Percentiles rank a stretch among this genome's conserved stretches.
phyloP scores from a whole-genome alignment of 306 rosid species.

The Carpinus fangiana region DNA sequence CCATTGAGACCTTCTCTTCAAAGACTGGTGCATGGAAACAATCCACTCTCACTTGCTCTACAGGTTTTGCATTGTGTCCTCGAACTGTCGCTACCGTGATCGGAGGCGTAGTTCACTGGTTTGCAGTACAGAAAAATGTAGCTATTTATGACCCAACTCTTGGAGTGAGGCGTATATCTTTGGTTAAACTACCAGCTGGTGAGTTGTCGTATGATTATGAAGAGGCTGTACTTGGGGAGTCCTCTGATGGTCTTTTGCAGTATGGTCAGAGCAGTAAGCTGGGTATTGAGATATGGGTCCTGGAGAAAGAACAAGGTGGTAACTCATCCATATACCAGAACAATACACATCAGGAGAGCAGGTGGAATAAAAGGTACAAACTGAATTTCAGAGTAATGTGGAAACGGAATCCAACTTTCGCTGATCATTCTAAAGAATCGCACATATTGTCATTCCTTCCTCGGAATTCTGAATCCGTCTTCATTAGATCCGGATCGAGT shows the following conservation, averaged over 20 bases:
- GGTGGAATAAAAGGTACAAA: slow-evolving; percentile 54
- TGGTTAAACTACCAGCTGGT: slow-evolving; percentile 59
- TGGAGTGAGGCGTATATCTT: slow-evolving; percentile 53
- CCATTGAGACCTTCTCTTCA: slow-evolving; percentile 80
- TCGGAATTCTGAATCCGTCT: slow-evolving; percentile 52
- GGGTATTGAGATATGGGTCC: slow-evolving; percentile 78
- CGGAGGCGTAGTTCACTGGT: slow-evolving; percentile 67
- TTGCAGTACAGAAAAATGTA: slow-evolving; percentile 58
- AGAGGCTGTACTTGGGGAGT: slow-evolving; percentile 69
- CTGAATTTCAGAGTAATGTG: slow-evolving; percentile 50
- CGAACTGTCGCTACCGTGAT: slow-evolving; percentile 66
- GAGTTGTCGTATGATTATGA: slow-evolving; percentile 55
- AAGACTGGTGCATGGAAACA: slow-evolving; percentile 70
- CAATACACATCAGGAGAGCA: slow-evolving; percentile 29
- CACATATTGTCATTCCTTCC: slow-evolving; percentile 66
- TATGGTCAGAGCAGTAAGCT: slow-evolving; percentile 72
- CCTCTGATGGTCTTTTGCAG: slow-evolving; percentile 69
- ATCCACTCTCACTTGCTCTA: slow-evolving; percentile 58
- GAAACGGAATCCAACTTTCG: slow-evolving; percentile 53
- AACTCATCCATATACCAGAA: slow-evolving; percentile 31
- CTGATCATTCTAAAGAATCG: slow-evolving; percentile 49
- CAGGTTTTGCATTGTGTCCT: slow-evolving; percentile 57
- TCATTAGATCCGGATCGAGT: slow-evolving; percentile 53
- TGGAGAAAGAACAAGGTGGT: slow-evolving; percentile 40
- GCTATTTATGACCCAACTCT: slow-evolving; percentile 70